Base-by-base conservation (phyloP, 2,329 filamentous ascomycete genomes). In the Pseudomassariella vexata region DNA sequence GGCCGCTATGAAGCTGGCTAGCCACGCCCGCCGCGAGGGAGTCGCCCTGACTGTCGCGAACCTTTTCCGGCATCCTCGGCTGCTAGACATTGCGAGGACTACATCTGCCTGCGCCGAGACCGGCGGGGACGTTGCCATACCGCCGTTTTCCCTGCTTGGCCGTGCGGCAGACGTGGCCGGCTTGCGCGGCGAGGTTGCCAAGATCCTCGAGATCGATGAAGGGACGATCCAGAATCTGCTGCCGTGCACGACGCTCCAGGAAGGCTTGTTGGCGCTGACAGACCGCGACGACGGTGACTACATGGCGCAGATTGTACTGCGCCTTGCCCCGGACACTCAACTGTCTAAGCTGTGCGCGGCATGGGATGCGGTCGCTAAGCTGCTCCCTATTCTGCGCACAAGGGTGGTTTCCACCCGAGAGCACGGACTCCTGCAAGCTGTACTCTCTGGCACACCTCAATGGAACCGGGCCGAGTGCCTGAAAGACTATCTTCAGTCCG, bases 41-140 rank as follows among this genome's bases (percentile, higher is more conserved):
- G 52, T 69, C 24, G 38, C 42, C 0, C 38, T 73, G 30, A 63
- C 59, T 0, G 68, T 73, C 2, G 63, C 66, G 1, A 61, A 70
- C 19, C 64, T 72, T 35, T 73, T 74, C 42, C 34, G 41, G 20
- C 34, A 46, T 22, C 50, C 48, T 39, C 45, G 44, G 6, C 37
- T 46, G 6, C 28, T 49, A 10, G 55, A 59, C 18, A 19, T 36
- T 28, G 30, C 30, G 8, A n/a, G n/a, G n/a, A n/a, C n/a, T n/a
- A n/a, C n/a, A n/a, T n/a, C n/a, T n/a, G n/a, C n/a, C n/a, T n/a
- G n/a, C n/a, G n/a, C n/a, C n/a, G n/a, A n/a, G n/a, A n/a, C n/a
- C n/a, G n/a, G n/a, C n/a, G n/a, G n/a, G n/a, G n/a, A 9, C 11
- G 34, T 29, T 9, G 30, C 34, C 6, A 29, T 28, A 11, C 19